Conservation (phyloP, 225 moss, liverwort and hornwort species). For the Marchantia paleacea region DNA sequence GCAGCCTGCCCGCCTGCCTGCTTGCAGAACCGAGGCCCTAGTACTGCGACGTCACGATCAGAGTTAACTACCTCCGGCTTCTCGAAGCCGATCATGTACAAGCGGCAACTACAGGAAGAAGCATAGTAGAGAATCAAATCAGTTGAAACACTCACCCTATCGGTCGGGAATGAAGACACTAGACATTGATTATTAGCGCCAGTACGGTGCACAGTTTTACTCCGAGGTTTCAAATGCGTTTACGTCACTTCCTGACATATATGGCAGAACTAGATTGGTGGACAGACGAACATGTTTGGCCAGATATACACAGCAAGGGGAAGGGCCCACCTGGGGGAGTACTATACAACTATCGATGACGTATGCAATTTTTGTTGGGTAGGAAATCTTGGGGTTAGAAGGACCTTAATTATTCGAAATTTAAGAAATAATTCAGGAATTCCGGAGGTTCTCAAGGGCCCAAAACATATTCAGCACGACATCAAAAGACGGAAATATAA, state of each 20-base stretch:
- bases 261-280: neutral
- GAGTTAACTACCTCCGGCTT: too few relatives aligned
- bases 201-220: neutral
- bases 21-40: too few relatives aligned
- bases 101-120: neutral
- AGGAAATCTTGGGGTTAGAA: neutral
- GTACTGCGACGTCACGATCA: too few relatives aligned
- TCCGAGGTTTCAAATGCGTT: neutral
- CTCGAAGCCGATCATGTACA: neutral
- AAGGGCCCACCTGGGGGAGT: neutral
- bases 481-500: constrained; percentile 5
- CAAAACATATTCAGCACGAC: neutral
- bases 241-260: neutral
- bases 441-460: neutral
- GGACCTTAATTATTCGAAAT: neutral
- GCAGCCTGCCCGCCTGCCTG: too few relatives aligned
- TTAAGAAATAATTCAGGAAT: neutral
- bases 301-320: neutral
- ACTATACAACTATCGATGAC: neutral
- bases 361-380: neutral
- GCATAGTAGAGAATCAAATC: neutral
- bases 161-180: neutral
- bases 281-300: neutral
- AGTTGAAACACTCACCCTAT: too few relatives aligned
- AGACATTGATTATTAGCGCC: constrained; percentile 1